A percentile compares a stretch with the other conserved stretches of the same genome.
These are phyloP conservation scores for Fraxinus excelsior DNA, from an alignment of 257 asterid species.

Conservation along the genomic window DNA sequence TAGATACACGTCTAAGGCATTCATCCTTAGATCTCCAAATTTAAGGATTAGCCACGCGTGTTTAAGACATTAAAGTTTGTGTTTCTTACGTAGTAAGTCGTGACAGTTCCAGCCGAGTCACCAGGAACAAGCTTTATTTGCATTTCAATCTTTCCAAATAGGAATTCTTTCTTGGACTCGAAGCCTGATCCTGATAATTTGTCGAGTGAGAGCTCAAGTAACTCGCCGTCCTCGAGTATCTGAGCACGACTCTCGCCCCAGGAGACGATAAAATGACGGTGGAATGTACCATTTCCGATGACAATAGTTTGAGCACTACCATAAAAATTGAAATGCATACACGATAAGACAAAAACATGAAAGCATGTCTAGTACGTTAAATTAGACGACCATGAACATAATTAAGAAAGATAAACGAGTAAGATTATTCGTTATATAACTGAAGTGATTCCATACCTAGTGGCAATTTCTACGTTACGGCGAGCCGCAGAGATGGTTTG, in stretches of 20 bases:
- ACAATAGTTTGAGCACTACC: conserved; percentile 27
- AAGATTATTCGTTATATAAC: too few relatives aligned
- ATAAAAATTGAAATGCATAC: not conserved
- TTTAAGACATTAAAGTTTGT: not conserved
- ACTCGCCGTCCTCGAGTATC: conserved; percentile 62
- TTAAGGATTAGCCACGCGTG: too few relatives aligned
- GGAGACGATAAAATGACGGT: conserved; percentile 48
- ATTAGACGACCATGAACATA: not conserved
- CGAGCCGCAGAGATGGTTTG: conserved; percentile 52
- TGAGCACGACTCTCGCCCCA: conserved; percentile 69
- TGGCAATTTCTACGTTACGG: conserved; percentile 28
- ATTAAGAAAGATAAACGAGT: too few relatives aligned
- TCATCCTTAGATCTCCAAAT: too few relatives aligned
- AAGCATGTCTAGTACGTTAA: not conserved
- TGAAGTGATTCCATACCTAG: conserved; percentile 27
- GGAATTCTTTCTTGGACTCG: conserved; percentile 65
- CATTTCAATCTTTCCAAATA: conserved; percentile 71
- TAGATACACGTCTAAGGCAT: not conserved
- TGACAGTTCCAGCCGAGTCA: conserved; percentile 85
- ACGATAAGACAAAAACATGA: not conserved
- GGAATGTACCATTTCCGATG: conserved; percentile 55
- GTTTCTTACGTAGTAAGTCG: conserved; percentile 76
- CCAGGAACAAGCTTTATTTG: conserved; percentile 80
- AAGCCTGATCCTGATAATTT: conserved; percentile 69
- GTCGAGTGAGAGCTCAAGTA: conserved; percentile 68